These are phyloP conservation scores for Petasospora rhodanensis DNA, from an alignment of 1,139 yeast species.

Conservation along the genomic window DNA sequence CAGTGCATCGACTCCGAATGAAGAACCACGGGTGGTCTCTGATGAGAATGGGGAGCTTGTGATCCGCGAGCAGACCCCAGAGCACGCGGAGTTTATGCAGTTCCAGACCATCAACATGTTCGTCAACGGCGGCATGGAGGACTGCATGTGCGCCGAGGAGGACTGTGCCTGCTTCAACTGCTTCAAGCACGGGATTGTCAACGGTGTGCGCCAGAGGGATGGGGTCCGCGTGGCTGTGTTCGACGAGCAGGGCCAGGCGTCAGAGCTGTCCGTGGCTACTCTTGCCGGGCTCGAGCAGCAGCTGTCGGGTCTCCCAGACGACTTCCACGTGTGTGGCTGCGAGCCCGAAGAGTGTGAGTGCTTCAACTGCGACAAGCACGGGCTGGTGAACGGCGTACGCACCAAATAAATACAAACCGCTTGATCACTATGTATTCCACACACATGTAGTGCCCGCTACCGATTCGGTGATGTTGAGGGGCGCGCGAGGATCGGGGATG, in stretches of 20 bases:
- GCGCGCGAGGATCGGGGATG: background rate
- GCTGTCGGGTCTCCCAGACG: slow-evolving; percentile 1
- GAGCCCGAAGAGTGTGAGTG: slow-evolving; percentile 19
- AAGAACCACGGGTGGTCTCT: background rate
- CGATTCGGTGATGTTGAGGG: background rate
- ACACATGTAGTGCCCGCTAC: background rate
- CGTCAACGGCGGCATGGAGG: slow-evolving; percentile 23
- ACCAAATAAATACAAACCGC: background rate
- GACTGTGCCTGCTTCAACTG: slow-evolving; percentile 22
- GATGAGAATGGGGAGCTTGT: too few species aligned
- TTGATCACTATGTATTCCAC: background rate
- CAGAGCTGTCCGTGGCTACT: background rate
- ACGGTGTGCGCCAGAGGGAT: slow-evolving; percentile 22
- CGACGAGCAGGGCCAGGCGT: slow-evolving; percentile 2
- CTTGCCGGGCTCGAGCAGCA: background rate
- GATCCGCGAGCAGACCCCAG: slow-evolving; percentile 1
- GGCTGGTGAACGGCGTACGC: slow-evolving; percentile 16
- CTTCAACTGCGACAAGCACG: slow-evolving; percentile 19
- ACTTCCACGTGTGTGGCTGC: slow-evolving; percentile 21
- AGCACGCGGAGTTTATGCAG: slow-evolving; percentile 3
- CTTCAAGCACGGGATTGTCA: slow-evolving; percentile 19
- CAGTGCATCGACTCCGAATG: background rate
- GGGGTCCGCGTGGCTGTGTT: too few species aligned
- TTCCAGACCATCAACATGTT: slow-evolving; percentile 20
- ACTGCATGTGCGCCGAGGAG: slow-evolving; percentile 20